Evolutionary conservation across 768 basidiomycete species (phyloP).

Genomic region (Xerocomellus intermedius): DNA sequence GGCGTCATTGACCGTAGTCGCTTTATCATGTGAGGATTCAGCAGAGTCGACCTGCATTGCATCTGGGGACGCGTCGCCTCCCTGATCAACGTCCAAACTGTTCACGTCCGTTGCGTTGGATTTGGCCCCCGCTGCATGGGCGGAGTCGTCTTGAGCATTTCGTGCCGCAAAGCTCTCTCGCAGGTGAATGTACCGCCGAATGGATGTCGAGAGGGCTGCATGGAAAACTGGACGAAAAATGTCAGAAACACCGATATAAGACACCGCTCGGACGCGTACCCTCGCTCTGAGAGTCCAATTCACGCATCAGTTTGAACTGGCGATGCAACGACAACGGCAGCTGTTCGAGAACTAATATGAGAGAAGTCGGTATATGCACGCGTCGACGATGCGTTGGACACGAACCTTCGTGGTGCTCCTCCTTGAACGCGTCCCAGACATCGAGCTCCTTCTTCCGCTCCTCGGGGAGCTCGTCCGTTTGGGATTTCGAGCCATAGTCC

Average conservation of each 20-base stretch:
- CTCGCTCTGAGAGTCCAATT: constrained; percentile 66
- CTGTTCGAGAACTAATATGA: constrained; percentile 64
- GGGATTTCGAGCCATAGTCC: neutral
- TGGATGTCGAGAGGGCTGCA: constrained; percentile 40
- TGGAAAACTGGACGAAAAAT: constrained; percentile 36
- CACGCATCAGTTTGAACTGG: constrained; percentile 65
- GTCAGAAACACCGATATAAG: neutral
- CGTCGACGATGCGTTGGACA: neutral
- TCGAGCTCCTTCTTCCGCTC: constrained; percentile 54
- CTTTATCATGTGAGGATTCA: neutral
- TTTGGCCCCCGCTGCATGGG: neutral
- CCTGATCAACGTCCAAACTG: neutral
- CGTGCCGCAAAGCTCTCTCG: constrained; percentile 29
- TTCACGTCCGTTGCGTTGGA: neutral
- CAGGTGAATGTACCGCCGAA: constrained; percentile 47
- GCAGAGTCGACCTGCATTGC: constrained; percentile 9
- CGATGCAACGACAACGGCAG: constrained; percentile 73
- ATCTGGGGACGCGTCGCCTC: neutral
- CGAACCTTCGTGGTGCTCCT: constrained; percentile 78
- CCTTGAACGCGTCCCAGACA: constrained; percentile 73
- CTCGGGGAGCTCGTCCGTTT: constrained; percentile 11
- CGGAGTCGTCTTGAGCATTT: neutral
- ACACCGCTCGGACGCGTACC: constrained; percentile 36
- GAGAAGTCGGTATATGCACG: neutral
- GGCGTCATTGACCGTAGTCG: neutral